Evolutionary conservation across 768 basidiomycete species (phyloP).

Genomic region (Lentinula aciculospora): DNA sequence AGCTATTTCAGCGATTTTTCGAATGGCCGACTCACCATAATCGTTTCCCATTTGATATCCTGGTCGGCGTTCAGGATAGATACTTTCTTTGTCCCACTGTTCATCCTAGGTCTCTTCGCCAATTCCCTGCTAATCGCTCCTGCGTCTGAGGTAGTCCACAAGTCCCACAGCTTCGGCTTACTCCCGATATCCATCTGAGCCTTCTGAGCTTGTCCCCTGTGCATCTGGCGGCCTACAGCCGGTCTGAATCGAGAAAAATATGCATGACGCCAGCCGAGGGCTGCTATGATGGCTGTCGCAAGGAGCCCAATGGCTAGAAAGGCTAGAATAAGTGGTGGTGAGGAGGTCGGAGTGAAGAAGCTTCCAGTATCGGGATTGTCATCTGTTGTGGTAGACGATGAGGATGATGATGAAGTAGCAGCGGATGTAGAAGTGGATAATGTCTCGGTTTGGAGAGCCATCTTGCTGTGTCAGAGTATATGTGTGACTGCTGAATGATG

Average conservation of each 20-base stretch:
- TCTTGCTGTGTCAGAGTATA: not conserved
- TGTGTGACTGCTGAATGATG: not conserved
- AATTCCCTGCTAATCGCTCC: not conserved
- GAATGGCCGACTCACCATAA: slow-evolving; percentile 18
- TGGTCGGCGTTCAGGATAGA: not conserved
- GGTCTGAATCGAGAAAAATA: not conserved
- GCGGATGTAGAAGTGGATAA: not conserved
- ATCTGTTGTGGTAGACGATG: not conserved
- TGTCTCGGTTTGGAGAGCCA: not conserved
- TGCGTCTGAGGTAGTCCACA: not conserved
- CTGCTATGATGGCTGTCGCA: not conserved
- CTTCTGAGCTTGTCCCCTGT: not conserved
- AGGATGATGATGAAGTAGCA: not conserved
- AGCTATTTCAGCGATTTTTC: too few relatives aligned
- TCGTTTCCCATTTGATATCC: slow-evolving; percentile 28
- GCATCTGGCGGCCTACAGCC: not conserved
- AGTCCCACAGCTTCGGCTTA: slow-evolving; percentile 1
- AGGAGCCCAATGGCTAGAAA: slow-evolving; percentile 3
- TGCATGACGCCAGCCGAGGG: slow-evolving; percentile 3
- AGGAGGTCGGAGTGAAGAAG: not conserved
- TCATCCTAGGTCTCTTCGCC: not conserved
- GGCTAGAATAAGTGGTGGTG: not conserved
- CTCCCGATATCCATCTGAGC: not conserved
- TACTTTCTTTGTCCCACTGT: not conserved
- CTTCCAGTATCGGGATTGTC: not conserved